Percentiles rank a stretch among this genome's conserved stretches.
phyloP scores from a whole-genome alignment of 352 stramenopile genomes.

The Pilasporangium apinafurcum region DNA sequence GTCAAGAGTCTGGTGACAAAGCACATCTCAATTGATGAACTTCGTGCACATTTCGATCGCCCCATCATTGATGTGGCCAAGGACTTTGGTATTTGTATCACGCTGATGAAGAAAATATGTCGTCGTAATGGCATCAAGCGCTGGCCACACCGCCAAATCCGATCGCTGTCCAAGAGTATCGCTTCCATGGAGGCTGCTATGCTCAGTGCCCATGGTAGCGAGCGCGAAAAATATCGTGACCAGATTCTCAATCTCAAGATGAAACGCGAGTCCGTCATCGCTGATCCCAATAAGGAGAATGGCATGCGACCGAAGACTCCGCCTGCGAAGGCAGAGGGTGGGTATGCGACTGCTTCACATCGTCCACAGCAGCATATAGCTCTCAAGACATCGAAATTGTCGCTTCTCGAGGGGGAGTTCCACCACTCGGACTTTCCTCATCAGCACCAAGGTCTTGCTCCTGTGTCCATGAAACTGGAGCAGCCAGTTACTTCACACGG shows the following conservation, averaged over 20 bases:
- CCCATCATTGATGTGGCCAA: constrained; percentile 87
- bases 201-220: constrained; percentile 70
- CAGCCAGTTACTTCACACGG: not conserved
- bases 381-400: no score
- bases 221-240: constrained; percentile 82
- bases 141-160: constrained; percentile 65
- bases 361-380: constrained; percentile 3
- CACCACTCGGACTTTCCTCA: no score
- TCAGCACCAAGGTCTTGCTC: no score
- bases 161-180: constrained; percentile 84
- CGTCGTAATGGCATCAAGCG: constrained; percentile 66
- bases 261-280: constrained; percentile 84
- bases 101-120: constrained; percentile 84
- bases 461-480: constrained; percentile 9
- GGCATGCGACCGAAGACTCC: constrained; percentile 37
- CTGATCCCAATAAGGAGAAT: constrained; percentile 82
- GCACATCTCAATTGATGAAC: constrained; percentile 84
- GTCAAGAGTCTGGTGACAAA: constrained; percentile 85
- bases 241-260: constrained; percentile 78
- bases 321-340: constrained; percentile 6
- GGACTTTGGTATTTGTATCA: constrained; percentile 88
- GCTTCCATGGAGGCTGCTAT: constrained; percentile 85
- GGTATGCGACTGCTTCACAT: not conserved
- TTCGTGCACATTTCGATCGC: constrained; percentile 79
- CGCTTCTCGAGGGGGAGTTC: no score